phyloP scores from a whole-genome alignment of 768 basidiomycete species.

The Jaapia argillacea region DNA sequence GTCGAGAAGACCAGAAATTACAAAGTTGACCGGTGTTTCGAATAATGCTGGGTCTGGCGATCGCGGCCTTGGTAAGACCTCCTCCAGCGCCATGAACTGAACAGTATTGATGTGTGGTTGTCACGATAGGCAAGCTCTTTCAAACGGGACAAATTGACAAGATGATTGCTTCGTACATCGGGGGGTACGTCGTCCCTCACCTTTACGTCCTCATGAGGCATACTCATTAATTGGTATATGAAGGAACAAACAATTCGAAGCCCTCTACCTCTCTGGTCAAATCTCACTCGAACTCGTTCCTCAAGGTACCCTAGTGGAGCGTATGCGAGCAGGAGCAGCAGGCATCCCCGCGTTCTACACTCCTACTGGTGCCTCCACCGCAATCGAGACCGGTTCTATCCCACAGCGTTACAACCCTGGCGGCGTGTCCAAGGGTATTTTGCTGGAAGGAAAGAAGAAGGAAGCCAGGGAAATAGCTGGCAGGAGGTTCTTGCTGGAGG shows the following conservation, averaged over 20 bases:
- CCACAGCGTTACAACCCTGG: constrained; percentile 73
- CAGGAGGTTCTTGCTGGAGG: constrained; percentile 74
- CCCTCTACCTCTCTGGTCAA: constrained; percentile 68
- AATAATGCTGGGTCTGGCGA: constrained; percentile 78
- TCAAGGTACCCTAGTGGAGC: constrained; percentile 85
- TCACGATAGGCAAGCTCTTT: constrained; percentile 53
- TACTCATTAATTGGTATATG: background rate
- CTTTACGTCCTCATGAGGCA: constrained; percentile 2
- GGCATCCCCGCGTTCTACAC: constrained; percentile 94
- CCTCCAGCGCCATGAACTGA: constrained; percentile 1
- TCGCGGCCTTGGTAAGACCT: constrained; percentile 62
- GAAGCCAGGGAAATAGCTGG: constrained; percentile 72
- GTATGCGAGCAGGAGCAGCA: constrained; percentile 80
- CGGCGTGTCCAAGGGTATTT: constrained; percentile 60
- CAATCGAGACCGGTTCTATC: constrained; percentile 70
- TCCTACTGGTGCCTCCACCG: constrained; percentile 81
- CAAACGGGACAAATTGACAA: constrained; percentile 69
- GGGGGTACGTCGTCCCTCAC: constrained; percentile 45
- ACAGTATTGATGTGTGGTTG: background rate
- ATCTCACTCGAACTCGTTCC: constrained; percentile 85
- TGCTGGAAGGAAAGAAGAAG: constrained; percentile 64
- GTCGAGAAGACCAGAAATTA: constrained; percentile 63
- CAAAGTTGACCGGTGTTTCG: constrained; percentile 69
- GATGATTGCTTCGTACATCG: constrained; percentile 85
- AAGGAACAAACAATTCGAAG: constrained; percentile 83